Percentiles rank a stretch among this genome's conserved stretches.
These are phyloP conservation scores for Lonicera japonica DNA, from an alignment of 129 eudicot genomes.

Conservation along the genomic window DNA sequence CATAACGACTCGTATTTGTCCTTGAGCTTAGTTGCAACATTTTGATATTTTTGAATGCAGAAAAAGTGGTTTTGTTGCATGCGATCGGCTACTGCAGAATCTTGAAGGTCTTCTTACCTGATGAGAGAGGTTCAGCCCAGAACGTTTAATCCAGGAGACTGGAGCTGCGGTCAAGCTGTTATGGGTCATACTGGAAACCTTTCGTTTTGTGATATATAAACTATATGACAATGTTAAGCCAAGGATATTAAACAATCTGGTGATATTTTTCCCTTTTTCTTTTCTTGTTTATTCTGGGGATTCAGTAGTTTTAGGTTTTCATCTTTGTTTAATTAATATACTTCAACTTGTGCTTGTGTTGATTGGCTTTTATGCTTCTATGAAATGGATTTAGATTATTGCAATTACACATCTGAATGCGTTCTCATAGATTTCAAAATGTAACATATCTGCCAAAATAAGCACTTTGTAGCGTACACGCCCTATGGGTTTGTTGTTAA, in stretches of 20 bases:
- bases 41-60: constrained; percentile 27
- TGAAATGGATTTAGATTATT: background rate
- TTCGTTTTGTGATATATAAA: constrained; percentile 34
- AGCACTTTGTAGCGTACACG: too few relatives aligned
- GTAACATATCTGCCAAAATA: too few relatives aligned
- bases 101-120: constrained; percentile 15
- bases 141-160: constrained; percentile 11
- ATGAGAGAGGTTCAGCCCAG: background rate
- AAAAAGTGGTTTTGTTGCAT: constrained; percentile 78
- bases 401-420: too few relatives aligned
- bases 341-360: background rate
- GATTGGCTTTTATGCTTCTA: background rate
- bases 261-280: background rate
- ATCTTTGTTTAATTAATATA: background rate
- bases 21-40: too few relatives aligned
- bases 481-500: too few relatives aligned
- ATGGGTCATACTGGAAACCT: constrained; percentile 25
- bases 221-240: constrained; percentile 18
- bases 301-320: too few relatives aligned
- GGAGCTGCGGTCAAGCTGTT: constrained; percentile 32
- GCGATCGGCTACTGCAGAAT: constrained; percentile 29
- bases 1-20: too few relatives aligned
- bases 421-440: too few relatives aligned
- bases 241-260: constrained; percentile 19
- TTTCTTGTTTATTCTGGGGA: too few relatives aligned